Evolutionary conservation across 1,284 basidiomycete genomes (phyloP).

Genomic region (Schizopora paradoxa): DNA sequence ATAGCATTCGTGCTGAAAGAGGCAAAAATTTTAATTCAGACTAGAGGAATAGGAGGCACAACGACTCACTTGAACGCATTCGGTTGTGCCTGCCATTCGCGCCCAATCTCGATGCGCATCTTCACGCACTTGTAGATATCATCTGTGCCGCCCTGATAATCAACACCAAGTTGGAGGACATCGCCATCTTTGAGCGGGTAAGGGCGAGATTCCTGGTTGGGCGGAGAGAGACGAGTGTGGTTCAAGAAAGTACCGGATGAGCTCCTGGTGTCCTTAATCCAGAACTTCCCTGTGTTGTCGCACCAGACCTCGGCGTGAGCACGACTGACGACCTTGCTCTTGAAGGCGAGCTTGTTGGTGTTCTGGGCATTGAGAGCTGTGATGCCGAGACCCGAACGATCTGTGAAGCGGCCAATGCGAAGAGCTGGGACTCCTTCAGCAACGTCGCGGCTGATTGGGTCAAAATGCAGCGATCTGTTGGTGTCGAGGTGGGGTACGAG

Average conservation of each 20-base stretch:
- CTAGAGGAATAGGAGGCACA: constrained; percentile 4
- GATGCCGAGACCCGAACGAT: constrained; percentile 65
- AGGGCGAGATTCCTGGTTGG: constrained; percentile 76
- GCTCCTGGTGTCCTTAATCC: constrained; percentile 87
- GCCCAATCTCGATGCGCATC: constrained; percentile 87
- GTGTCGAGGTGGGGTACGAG: constrained; percentile 94
- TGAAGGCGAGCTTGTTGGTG: constrained; percentile 88
- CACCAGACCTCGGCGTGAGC: constrained; percentile 96
- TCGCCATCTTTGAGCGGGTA: constrained; percentile 90
- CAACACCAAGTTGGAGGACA: constrained; percentile 92
- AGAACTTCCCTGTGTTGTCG: constrained; percentile 63
- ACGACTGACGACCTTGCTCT: constrained; percentile 92
- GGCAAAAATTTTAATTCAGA: constrained; percentile 8
- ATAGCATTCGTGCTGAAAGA: constrained; percentile 64
- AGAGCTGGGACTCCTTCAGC: constrained; percentile 62
- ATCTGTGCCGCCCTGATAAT: constrained; percentile 96
- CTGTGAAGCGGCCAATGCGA: constrained; percentile 90
- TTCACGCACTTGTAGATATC: constrained; percentile 98
- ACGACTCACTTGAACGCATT: constrained; percentile 92
- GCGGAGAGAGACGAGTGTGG: constrained; percentile 83
- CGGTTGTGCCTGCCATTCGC: constrained; percentile 84
- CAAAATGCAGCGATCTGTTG: constrained; percentile 86
- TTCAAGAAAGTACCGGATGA: constrained; percentile 95
- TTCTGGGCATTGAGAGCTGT: constrained; percentile 66
- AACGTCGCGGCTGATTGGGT: constrained; percentile 86